Evolutionary conservation across 805 yeast species (phyloP), one percentile per base, ranked within the genome.

Genomic region (Sugiyamaella mastotermitis): DNA sequence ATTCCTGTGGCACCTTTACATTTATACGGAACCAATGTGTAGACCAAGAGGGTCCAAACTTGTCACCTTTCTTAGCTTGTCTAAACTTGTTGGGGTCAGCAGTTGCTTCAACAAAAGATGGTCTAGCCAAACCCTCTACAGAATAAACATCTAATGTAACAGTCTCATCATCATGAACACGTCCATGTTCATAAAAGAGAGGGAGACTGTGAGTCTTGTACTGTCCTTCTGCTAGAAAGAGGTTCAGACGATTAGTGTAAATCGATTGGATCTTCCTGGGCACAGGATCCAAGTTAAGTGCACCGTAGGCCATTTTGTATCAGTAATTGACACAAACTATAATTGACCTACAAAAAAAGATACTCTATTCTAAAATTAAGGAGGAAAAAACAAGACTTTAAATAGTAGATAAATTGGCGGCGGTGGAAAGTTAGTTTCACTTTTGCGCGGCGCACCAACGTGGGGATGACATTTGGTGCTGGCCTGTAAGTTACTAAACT

Each of bases 41-140:
- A 40, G 88, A 79, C 98, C 98, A 90, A 7, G 94, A 83, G 2
- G 98, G 98, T 0, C 97, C 97, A 57, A 83, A 86, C 8, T 68
- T 62, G 48, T 83, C 81, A 19, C 92, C 94, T 45, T 76, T 76
- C 18, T 50, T 40, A 3, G 68, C 56, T 1, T 58, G 55, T 3
- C 50, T 45, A 57, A 64, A 66, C 27, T 47, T 41, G 11, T 82
- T 78, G 19, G 66, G 62, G 11, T 82, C 16, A 19, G 34, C 43
- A 7, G 35, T 13, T 5, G 39, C 43, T 16, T 66, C 63, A 47
- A 69, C 62, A 44, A 79, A 81, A 18, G 71, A 61, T 1, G 92
- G 90, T 33, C 88, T 69, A 33, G 66, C 58, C 26, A 82, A 45
- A 43, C 73, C 80, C 0, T 88, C 86, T 2, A 88, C 88, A 26